Evolutionary conservation across 768 basidiomycete species (phyloP).

Genomic region (Boletus eberwhitei): DNA sequence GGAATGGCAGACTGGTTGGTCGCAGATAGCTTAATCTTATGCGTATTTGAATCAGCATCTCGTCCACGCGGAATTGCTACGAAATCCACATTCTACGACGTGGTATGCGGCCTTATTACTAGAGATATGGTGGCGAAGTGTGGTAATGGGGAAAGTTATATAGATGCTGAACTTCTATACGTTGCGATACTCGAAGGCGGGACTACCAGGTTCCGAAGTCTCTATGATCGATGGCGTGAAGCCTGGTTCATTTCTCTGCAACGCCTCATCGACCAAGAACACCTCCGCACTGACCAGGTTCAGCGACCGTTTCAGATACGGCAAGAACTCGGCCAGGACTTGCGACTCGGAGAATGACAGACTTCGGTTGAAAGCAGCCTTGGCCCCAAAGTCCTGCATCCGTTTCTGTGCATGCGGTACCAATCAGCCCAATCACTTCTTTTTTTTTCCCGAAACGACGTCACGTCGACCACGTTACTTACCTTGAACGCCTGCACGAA

Average conservation of each 20-base stretch:
- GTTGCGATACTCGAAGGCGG: constrained; percentile 87
- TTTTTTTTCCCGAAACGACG: neutral
- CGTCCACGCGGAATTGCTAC: neutral
- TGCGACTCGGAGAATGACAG: constrained; percentile 81
- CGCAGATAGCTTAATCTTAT: neutral
- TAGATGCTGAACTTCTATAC: constrained; percentile 32
- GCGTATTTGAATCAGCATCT: neutral
- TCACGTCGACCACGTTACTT: constrained; percentile 38
- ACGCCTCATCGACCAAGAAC: constrained; percentile 64
- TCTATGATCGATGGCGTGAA: constrained; percentile 73
- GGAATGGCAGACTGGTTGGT: too few relatives aligned
- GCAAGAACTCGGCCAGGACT: constrained; percentile 64
- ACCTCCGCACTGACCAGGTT: constrained; percentile 69
- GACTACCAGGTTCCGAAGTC: constrained; percentile 81
- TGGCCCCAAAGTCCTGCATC: constrained; percentile 69
- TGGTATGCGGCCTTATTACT: neutral
- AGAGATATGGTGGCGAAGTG: neutral
- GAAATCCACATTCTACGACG: neutral
- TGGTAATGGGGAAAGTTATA: too few relatives aligned
- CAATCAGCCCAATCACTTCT: neutral
- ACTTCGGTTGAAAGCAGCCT: constrained; percentile 76
- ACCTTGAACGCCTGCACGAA: constrained; percentile 95
- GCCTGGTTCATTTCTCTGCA: constrained; percentile 49
- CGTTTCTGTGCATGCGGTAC: constrained; percentile 55
- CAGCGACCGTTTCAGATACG: constrained; percentile 79